phyloP scores from a whole-genome alignment of 2,329 filamentous ascomycete genomes.

The Leptographium wingfieldii region DNA sequence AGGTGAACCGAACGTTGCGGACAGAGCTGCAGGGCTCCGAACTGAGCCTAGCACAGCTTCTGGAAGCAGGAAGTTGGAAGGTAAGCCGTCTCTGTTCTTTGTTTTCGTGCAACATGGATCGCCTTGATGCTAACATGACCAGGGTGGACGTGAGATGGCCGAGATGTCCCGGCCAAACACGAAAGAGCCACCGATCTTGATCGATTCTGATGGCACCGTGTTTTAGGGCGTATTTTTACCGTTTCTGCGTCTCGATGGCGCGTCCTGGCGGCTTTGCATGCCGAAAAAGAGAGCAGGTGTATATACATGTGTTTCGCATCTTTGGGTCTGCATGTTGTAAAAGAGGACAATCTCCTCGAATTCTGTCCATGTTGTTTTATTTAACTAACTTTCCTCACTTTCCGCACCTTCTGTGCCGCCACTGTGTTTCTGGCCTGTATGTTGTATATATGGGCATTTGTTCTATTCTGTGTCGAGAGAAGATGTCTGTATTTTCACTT shows the following conservation, averaged over 20 bases:
- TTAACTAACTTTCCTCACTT: background rate
- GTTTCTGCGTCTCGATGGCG: background rate
- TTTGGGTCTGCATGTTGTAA: background rate
- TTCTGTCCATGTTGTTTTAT: background rate
- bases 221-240: conserved; percentile 34
- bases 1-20: conserved; percentile 51
- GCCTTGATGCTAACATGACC: background rate
- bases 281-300: background rate
- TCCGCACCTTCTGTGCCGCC: background rate
- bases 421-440: background rate
- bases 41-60: conserved; percentile 71
- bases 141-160: conserved; percentile 89
- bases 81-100: conserved; percentile 33
- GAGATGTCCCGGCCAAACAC: conserved; percentile 93
- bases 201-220: conserved; percentile 90
- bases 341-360: background rate
- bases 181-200: conserved; percentile 91
- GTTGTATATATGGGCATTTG: background rate
- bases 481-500: background rate
- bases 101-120: background rate
- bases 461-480: background rate
- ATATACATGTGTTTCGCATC: background rate
- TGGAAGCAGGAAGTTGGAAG: conserved; percentile 98
- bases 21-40: conserved; percentile 53
- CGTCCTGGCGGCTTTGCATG: background rate